Conservation (phyloP, 768 basidiomycete genomes). For the Macrolepiota fuliginosa region DNA sequence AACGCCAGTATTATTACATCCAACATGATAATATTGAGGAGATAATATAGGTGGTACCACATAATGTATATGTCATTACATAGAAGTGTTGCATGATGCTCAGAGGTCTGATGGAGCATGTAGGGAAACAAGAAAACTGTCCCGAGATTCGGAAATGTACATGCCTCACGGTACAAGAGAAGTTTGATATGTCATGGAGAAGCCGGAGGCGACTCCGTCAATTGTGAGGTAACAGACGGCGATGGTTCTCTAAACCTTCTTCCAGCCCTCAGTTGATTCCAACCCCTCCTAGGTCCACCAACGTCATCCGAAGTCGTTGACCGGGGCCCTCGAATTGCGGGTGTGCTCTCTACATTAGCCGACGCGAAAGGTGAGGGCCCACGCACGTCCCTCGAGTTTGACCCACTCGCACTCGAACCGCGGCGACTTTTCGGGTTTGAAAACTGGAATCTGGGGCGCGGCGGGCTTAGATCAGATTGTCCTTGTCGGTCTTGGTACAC, state of each 20-base stretch:
- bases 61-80: not conserved
- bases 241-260: not conserved
- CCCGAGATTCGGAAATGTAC: not conserved
- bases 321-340: slow-evolving; percentile 1
- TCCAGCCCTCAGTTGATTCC: not conserved
- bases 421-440: not conserved
- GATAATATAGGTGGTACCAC: not conserved
- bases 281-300: not conserved
- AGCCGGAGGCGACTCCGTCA: not conserved
- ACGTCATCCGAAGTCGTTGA: slow-evolving; percentile 11
- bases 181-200: slow-evolving; percentile 1
- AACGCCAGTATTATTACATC: no score
- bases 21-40: not conserved
- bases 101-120: not conserved
- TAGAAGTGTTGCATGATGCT: not conserved
- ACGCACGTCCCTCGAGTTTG: not conserved
- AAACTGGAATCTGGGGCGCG: slow-evolving; percentile 23
- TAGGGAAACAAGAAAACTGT: not conserved
- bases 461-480: slow-evolving; percentile 19
- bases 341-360: slow-evolving; percentile 9
- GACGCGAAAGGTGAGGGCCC: slow-evolving; percentile 5
- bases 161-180: not conserved
- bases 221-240: not conserved
- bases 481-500: slow-evolving; percentile 31
- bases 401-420: not conserved